Evolutionary conservation across 257 asterid species (phyloP).

Genomic region (Echites panduratus): DNA sequence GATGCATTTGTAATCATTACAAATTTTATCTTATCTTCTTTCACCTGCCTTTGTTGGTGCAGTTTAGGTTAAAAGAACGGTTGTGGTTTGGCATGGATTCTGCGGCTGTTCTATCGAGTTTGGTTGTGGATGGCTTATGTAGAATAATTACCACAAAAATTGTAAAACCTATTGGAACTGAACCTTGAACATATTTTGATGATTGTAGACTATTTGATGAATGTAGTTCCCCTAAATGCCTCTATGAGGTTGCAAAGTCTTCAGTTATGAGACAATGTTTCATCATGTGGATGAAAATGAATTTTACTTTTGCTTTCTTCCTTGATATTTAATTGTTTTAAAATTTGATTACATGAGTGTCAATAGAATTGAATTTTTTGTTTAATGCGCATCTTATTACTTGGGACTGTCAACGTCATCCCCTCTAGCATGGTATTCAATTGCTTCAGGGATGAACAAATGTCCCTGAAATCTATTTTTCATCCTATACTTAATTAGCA

Average conservation of each 20-base stretch:
- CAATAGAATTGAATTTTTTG: too few species aligned
- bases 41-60: not conserved
- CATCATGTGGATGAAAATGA: too few species aligned
- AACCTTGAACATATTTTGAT: too few species aligned
- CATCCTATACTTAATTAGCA: constrained; percentile 23
- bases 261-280: too few species aligned
- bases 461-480: constrained; percentile 7
- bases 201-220: too few species aligned
- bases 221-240: too few species aligned
- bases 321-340: too few species aligned
- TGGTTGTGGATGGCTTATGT: not conserved
- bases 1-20: not conserved
- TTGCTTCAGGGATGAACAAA: constrained; percentile 16
- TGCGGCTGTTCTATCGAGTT: not conserved
- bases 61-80: not conserved
- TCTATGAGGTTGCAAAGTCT: too few species aligned
- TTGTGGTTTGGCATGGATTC: not conserved
- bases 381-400: not conserved
- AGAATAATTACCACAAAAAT: not conserved
- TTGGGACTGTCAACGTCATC: constrained; percentile 12
- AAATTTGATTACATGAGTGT: not conserved
- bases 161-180: not conserved
- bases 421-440: constrained; percentile 12
- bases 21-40: not conserved
- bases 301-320: too few species aligned